Base-by-base conservation (phyloP, 768 basidiomycete species). In the Lanmaoa rubissima region DNA sequence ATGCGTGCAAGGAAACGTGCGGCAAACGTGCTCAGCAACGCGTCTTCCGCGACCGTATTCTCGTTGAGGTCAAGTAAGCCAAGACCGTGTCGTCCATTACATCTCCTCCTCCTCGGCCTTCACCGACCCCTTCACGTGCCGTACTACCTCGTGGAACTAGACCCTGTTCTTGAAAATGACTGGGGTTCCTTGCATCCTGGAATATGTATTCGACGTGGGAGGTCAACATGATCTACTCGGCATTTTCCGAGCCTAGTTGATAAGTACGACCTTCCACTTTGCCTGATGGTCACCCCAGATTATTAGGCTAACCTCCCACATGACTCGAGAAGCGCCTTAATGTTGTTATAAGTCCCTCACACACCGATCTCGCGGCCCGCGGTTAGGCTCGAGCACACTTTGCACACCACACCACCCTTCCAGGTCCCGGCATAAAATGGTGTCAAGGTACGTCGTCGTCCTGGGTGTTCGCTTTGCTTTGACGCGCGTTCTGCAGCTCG, bases 1-100 rank as follows among this genome's bases (percentile, higher is more conserved):
- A 78, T 70, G 3, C n/a, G n/a, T n/a, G n/a, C n/a, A n/a, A n/a
- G n/a, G n/a, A n/a, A n/a, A n/a, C 84, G 77, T 0, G 81, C 81
- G 11, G 80, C 78, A 64, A 97, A 92, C n/a, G 94, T 75, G 38
- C 85, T 87, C 31, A 83, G 62, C 9, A 97, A 70, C 0, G 89
- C 92, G 52, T 91, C 87, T 53, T 88, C 85, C 1, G 89, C 88
- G 28, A 88, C 82, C 21, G 75, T 78, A 42, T 78, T 80, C 63
- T 83, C 77, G 3, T 66, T 61, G 19, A 90, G 72, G 71, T 90
- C 84, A 55, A 92, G 86, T 51, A 86, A 71, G 21, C 67, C 67
- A 1, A 90, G 70, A 49, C n/a, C 88, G 77, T 2, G 78, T 73
- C 78, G 52, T 78, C 74, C 19, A 60, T 52, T 16, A 66, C 49